Base-by-base conservation (phyloP, 2,329 filamentous ascomycete genomes). In the Aspergillus aculeatinus region DNA sequence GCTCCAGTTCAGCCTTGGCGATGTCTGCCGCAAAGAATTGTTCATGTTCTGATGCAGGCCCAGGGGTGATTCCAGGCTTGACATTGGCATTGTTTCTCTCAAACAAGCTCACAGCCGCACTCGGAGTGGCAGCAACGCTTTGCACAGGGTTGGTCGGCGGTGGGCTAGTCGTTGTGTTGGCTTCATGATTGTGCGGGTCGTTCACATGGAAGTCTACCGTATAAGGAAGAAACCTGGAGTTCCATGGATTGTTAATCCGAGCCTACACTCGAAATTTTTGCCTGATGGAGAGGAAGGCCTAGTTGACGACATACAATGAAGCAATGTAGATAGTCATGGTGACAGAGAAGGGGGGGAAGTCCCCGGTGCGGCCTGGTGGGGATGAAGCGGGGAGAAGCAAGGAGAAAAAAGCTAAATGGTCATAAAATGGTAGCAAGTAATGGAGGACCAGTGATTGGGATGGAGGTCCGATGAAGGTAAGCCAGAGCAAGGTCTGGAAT, bases 121-220 rank as follows among this genome's bases (percentile, higher is more conserved):
- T 70, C 29, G 67, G 63, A 4, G 63, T 48, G 9, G 67, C 60
- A 23, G 65, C 70, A 62, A 66, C 68, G 63, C 68, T 69, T 67
- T 72, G 60, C 65, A 51, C 57, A 57, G 65, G 51, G 53, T 65
- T 66, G n/a, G 62, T 58, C 51, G 63, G 70, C 65, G 55, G 73
- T 25, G 62, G 59, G 55, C 73, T 65, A 68, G 73, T 61, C 71
- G 72, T 63, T 72, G 78, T 60, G 27, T 55, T 42, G 76, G 77
- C 55, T 80, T 79, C 33, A 81, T 82, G 59, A 62, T 69, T 61
- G 55, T 69, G 68, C 27, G 66, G 63, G 21, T 71, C 68, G 50
- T 76, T 85, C 59, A 90, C 82, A 67, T 88, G 88, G 76, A 98
- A 98, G 76, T 96, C 88, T 70, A 96, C 83, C 47, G 94, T 98